Evolutionary conservation across 164 flowering plant genomes (phyloP).

Genomic region (Paratinospora sagittata): DNA sequence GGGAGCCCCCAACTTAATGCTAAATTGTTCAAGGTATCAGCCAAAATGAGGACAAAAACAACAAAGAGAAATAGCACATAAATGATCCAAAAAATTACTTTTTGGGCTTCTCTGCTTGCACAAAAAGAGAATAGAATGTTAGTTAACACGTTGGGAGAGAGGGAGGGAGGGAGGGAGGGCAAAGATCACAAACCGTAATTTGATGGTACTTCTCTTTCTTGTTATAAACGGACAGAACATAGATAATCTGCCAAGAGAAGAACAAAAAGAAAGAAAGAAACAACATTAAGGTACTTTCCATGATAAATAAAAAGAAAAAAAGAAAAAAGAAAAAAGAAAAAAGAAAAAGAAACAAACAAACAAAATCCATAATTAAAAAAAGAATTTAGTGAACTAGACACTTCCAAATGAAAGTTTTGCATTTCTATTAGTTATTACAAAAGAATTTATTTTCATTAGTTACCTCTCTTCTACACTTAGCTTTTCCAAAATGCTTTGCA

Average conservation of each 20-base stretch:
- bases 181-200: slow-evolving; percentile 58
- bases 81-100: no score
- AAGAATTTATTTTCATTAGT: no score
- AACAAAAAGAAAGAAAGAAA: slow-evolving; percentile 1
- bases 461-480: no score
- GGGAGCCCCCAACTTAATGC: neutral
- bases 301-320: no score
- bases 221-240: slow-evolving; percentile 86
- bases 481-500: no score
- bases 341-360: no score
- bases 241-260: slow-evolving; percentile 69
- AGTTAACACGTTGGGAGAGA: no score
- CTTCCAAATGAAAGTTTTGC: neutral
- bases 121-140: neutral
- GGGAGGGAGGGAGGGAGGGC: no score
- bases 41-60: neutral
- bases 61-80: neutral
- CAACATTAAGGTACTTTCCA: neutral
- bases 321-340: no score
- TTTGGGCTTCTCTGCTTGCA: no score
- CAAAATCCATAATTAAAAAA: no score
- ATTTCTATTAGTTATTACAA: no score
- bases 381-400: neutral
- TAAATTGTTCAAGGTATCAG: neutral
- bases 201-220: slow-evolving; percentile 89